phyloP scores from a whole-genome alignment of 768 basidiomycete genomes.

The Termitomyces sp. region DNA sequence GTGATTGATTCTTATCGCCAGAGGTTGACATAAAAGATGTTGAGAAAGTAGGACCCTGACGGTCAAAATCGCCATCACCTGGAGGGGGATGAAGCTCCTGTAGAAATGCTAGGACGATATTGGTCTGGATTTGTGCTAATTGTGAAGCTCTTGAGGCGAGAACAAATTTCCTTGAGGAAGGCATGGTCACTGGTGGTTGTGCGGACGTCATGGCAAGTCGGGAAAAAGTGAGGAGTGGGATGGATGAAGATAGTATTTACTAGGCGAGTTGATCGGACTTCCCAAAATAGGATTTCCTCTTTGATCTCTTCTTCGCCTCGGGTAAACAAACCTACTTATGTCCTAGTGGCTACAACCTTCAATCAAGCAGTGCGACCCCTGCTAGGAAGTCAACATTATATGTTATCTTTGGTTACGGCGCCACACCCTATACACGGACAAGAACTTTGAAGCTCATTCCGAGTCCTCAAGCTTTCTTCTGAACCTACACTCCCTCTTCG shows the following conservation, averaged over 20 bases:
- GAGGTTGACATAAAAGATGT: slow-evolving; percentile 55
- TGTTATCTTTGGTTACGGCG: not conserved
- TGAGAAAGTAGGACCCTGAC: slow-evolving; percentile 29
- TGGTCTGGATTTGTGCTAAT: slow-evolving; percentile 87
- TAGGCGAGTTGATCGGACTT: not conserved
- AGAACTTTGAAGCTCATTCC: not conserved
- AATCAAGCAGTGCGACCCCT: not conserved
- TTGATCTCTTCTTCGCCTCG: not conserved
- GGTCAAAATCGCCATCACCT: slow-evolving; percentile 5
- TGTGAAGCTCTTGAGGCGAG: slow-evolving; percentile 85
- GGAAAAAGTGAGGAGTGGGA: not conserved
- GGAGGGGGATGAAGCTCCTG: slow-evolving; percentile 45
- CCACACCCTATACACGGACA: not conserved
- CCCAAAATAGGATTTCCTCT: not conserved
- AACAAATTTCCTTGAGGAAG: slow-evolving; percentile 47
- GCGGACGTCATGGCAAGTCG: slow-evolving; percentile 9
- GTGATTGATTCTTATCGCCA: slow-evolving; percentile 88
- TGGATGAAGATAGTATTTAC: not conserved
- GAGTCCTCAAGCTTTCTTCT: not conserved
- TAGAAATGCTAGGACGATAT: slow-evolving; percentile 66
- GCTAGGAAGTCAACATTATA: not conserved
- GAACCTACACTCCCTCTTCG: not conserved
- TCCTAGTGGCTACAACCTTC: not conserved
- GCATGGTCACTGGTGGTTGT: slow-evolving; percentile 1
- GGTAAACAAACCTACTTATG: too few species aligned